A percentile compares a stretch with the other conserved stretches of the same genome.
Evolutionary conservation across 805 yeast genomes (phyloP).

Genomic region (Komagataella phaffii): DNA sequence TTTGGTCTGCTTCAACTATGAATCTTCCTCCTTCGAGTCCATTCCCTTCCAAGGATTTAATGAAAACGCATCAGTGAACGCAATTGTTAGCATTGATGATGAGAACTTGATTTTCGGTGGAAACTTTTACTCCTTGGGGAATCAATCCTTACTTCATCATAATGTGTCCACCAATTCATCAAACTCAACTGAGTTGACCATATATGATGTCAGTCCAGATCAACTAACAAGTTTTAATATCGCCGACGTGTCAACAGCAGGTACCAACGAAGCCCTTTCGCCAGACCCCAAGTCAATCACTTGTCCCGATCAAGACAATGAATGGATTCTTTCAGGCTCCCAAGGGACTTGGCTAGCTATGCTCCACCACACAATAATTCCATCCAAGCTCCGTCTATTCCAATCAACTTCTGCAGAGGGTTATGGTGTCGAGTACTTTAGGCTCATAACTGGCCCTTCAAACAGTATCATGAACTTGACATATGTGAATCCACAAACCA

Average conservation of each 20-base stretch:
- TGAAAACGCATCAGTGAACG: slow-evolving; percentile 37
- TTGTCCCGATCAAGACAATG: slow-evolving; percentile 40
- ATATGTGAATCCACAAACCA: slow-evolving; percentile 63
- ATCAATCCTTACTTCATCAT: slow-evolving; percentile 25
- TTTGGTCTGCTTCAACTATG: slow-evolving; percentile 48
- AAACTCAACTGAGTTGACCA: slow-evolving; percentile 21
- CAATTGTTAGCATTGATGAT: slow-evolving; percentile 39
- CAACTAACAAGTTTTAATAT: slow-evolving; percentile 46
- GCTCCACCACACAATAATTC: slow-evolving; percentile 41
- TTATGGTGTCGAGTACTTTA: slow-evolving; percentile 44
- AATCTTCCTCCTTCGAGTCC: slow-evolving; percentile 20
- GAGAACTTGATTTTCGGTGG: slow-evolving; percentile 72
- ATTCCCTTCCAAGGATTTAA: slow-evolving; percentile 69
- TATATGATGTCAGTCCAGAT: slow-evolving; percentile 28
- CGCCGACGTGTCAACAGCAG: slow-evolving; percentile 38
- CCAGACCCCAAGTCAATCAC: slow-evolving; percentile 23
- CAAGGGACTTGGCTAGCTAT: slow-evolving; percentile 57
- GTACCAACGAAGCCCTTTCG: slow-evolving; percentile 18
- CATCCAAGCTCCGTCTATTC: slow-evolving; percentile 63
- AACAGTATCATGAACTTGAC: slow-evolving; percentile 87
- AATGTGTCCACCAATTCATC: slow-evolving; percentile 17
- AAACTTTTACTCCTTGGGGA: slow-evolving; percentile 46
- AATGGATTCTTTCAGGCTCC: slow-evolving; percentile 41
- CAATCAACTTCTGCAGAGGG: slow-evolving; percentile 33
- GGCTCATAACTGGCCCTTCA: slow-evolving; percentile 66